Percentiles rank a stretch among this genome's conserved stretches.
These are phyloP conservation scores for Fremontodendron californicum DNA, from an alignment of 345 rosid genomes.

Conservation along the genomic window DNA sequence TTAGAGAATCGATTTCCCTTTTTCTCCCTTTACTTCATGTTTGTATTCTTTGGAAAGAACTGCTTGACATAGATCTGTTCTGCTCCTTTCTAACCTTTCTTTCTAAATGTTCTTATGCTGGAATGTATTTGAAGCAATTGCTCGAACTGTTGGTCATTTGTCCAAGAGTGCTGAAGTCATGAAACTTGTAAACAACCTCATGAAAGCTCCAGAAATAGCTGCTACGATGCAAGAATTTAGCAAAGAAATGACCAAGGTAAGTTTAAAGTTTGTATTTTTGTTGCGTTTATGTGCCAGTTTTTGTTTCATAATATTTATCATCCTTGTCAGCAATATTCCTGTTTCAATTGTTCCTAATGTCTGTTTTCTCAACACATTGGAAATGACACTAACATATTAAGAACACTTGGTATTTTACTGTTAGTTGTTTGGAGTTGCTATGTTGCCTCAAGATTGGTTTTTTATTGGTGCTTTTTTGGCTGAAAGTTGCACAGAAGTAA, in stretches of 20 bases:
- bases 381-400: conserved; percentile 1
- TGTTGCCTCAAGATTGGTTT: not conserved
- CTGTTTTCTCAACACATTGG: not conserved
- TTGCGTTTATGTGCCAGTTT: not conserved
- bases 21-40: not conserved
- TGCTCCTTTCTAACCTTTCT: not conserved
- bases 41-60: not conserved
- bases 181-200: conserved; percentile 50
- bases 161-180: conserved; percentile 50
- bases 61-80: not conserved
- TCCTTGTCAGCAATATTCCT: not conserved
- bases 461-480: not conserved
- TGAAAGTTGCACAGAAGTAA: not conserved
- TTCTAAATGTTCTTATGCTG: not conserved
- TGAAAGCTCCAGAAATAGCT: conserved; percentile 52
- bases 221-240: conserved; percentile 48
- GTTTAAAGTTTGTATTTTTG: not conserved
- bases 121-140: conserved; percentile 34
- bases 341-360: not conserved
- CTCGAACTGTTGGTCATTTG: conserved; percentile 48
- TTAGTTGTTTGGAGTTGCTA: not conserved
- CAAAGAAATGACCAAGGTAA: conserved; percentile 54
- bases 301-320: not conserved
- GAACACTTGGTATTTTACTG: not conserved
- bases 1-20: not conserved